These are phyloP conservation scores for Fusarium sp. DNA, from an alignment of 2,329 filamentous ascomycete species.

Conservation along the genomic window DNA sequence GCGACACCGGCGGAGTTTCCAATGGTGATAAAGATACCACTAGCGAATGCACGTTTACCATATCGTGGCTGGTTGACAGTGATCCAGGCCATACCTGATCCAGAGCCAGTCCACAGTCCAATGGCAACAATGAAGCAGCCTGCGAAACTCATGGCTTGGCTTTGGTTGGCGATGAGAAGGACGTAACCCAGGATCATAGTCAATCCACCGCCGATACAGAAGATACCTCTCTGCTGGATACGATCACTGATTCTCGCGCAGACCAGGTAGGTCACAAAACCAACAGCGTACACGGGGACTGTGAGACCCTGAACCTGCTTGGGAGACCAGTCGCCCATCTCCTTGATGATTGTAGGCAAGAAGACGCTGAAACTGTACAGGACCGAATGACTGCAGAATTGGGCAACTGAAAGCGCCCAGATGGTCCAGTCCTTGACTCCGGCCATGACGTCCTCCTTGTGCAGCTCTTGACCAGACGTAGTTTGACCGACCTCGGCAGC, in stretches of 20 bases:
- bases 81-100: constrained; percentile 57
- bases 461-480: constrained; percentile 41
- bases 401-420: constrained; percentile 69
- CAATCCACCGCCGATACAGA: constrained; percentile 63
- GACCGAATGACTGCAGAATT: constrained; percentile 74
- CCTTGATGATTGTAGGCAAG: constrained; percentile 76
- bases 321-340: constrained; percentile 68
- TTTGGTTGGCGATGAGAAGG: constrained; percentile 67
- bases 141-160: constrained; percentile 71
- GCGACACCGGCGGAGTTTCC: constrained; percentile 74
- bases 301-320: constrained; percentile 75
- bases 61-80: constrained; percentile 73
- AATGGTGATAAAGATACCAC: constrained; percentile 71
- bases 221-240: constrained; percentile 68
- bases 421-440: constrained; percentile 70
- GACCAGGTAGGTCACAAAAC: constrained; percentile 70
- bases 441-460: constrained; percentile 48
- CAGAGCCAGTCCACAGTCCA: constrained; percentile 61
- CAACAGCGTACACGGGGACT: constrained; percentile 75
- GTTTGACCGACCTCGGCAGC: constrained; percentile 59
- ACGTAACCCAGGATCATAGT: constrained; percentile 69
- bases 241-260: constrained; percentile 70
- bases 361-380: constrained; percentile 77
- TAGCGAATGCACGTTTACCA: constrained; percentile 73
- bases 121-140: constrained; percentile 72